Base-by-base conservation (phyloP, 257 asterid genomes). In the Verbena officinalis region DNA sequence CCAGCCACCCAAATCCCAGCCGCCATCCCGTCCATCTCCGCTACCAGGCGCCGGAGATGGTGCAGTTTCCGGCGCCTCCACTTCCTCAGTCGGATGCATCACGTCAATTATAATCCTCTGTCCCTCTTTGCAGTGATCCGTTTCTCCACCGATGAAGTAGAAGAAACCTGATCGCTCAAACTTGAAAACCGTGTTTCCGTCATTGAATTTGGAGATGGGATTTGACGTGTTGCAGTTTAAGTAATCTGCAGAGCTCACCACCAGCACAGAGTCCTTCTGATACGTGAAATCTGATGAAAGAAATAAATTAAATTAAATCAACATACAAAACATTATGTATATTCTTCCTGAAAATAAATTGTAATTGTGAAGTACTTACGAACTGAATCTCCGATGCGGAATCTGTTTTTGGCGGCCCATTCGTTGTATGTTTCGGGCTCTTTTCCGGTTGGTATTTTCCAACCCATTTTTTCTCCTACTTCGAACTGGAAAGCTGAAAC, bases 401-500 rank as follows among this genome's bases (percentile, higher is more conserved):
- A 87, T 10, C 97, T 57, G 74, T 79, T 82, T 62, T 55, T 74
- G 4, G 88, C 72, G 16, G 97, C 97, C 97, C 97, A 90, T 23
- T 86, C 78, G 23, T 87, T 87, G 30, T 90, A 90, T 0, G 92
- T 75, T 30, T 83, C 81, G 12, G 90, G 75, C 43, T 83, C 88
- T 9, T 82, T 75, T 7, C 79, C 85, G 9, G 83, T 82, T 0
- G 97, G 97, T 48, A 53, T 77, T 4, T 9, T 65, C 97, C 96
- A 90, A 11, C 83, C 87, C 12, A 7, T 68, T 22, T 65, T 70
- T 20, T 70, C 87, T 11, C 96, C 97, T 15, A 90, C 89, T 21
- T 77, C 59, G 14, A 78, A 87, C 67, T 75, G 86, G 55, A 69
- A 77, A 31, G 76, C 85, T 9, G 80, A 71, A 15, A 72, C 89